Evolutionary conservation across 495 filamentous ascomycete species (phyloP).

Genomic region (Aspergillus sclerotiicarbonarius): DNA sequence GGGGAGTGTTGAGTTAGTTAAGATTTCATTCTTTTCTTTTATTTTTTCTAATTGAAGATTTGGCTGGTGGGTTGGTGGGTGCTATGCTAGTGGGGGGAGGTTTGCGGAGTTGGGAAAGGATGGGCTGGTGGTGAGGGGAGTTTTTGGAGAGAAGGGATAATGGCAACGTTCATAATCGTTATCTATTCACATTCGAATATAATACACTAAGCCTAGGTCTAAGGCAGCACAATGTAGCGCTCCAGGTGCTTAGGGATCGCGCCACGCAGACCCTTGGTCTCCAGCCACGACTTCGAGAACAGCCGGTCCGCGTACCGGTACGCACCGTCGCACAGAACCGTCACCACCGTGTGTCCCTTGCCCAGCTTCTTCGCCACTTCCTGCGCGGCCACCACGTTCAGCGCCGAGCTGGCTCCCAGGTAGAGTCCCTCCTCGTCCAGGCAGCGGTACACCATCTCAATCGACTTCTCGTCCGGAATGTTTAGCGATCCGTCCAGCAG

Average conservation of each 20-base stretch:
- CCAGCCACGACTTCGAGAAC: conserved; percentile 86
- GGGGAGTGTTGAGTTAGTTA: background rate
- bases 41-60: too few relatives aligned
- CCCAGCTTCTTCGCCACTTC: conserved; percentile 91
- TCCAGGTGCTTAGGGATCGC: conserved; percentile 83
- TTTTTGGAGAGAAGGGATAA: too few relatives aligned
- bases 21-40: background rate
- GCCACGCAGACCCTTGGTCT: conserved; percentile 74
- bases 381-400: conserved; percentile 95
- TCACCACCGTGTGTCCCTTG: conserved; percentile 87
- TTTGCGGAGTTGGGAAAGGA: background rate
- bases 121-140: too few relatives aligned
- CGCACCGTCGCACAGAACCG: conserved; percentile 89
- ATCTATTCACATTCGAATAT: conserved; percentile 19
- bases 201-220: conserved; percentile 22
- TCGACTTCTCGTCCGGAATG: conserved; percentile 88
- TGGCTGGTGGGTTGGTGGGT: too few relatives aligned
- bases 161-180: background rate
- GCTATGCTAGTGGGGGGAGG: too few relatives aligned
- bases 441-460: conserved; percentile 97
- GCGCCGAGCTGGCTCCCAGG: conserved; percentile 84
- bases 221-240: conserved; percentile 91
- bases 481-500: conserved; percentile 82
- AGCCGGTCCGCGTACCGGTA: conserved; percentile 94
- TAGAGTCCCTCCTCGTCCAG: conserved; percentile 96